Conservation (phyloP, 1,284 basidiomycete genomes). For the Wallemia hederae region DNA sequence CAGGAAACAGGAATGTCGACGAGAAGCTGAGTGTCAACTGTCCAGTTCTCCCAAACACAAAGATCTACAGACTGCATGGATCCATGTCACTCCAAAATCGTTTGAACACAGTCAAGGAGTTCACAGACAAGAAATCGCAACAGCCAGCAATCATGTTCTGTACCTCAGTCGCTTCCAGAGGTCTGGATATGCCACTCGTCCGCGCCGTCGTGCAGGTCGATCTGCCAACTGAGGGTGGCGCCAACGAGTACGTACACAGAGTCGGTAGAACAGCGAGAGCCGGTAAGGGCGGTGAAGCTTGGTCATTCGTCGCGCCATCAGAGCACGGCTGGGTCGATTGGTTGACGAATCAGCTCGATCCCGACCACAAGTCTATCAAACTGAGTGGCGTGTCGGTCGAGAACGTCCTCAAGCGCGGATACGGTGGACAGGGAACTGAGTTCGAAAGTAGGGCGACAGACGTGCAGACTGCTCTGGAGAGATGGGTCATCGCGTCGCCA, state of each 20-base stretch:
- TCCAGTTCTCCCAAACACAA: constrained; percentile 45
- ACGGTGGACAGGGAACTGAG: constrained; percentile 50
- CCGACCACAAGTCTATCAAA: constrained; percentile 22
- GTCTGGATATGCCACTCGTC: constrained; percentile 87
- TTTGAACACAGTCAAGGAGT: constrained; percentile 48
- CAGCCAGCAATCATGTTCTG: constrained; percentile 46
- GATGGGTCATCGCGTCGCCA: constrained; percentile 46
- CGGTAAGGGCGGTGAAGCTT: constrained; percentile 60
- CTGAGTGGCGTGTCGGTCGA: constrained; percentile 37
- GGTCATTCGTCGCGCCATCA: constrained; percentile 65
- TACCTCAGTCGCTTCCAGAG: constrained; percentile 88
- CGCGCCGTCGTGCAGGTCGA: constrained; percentile 87
- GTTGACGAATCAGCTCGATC: constrained; percentile 50
- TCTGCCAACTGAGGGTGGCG: constrained; percentile 84
- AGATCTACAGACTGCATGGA: constrained; percentile 78
- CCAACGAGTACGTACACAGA: constrained; percentile 86
- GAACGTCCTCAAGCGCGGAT: constrained; percentile 41
- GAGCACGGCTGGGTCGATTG: constrained; percentile 68
- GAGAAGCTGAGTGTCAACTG: constrained; percentile 27
- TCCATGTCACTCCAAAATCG: constrained; percentile 59
- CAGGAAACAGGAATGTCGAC: constrained; percentile 10
- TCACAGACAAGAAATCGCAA: constrained; percentile 25
- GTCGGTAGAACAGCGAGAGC: constrained; percentile 91
- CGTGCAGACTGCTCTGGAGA: constrained; percentile 77
- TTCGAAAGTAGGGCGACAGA: constrained; percentile 80